Evolutionary conservation across 345 rosid species (phyloP).

Genomic region (Rhizophora apiculata): DNA sequence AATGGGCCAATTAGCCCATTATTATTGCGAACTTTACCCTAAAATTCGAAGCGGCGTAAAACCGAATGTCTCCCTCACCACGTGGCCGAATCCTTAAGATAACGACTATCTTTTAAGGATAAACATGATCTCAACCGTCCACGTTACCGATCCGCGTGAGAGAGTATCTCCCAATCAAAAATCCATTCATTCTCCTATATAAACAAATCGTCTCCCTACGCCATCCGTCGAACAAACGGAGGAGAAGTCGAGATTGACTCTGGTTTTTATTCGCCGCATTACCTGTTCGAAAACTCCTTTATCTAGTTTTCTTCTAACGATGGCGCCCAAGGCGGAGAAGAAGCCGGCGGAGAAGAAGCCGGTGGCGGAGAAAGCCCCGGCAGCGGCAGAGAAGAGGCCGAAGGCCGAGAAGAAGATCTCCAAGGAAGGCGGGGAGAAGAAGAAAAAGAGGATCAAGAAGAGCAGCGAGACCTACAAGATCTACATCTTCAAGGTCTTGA

Average conservation of each 20-base stretch:
- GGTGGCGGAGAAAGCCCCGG: slow-evolving; percentile 45
- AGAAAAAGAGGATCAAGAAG: slow-evolving; percentile 57
- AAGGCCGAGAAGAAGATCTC: slow-evolving; percentile 64
- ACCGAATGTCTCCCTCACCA: no score
- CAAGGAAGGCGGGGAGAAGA: slow-evolving; percentile 43
- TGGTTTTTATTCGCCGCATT: background rate
- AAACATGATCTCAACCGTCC: slow-evolving; percentile 10
- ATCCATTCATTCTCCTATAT: slow-evolving; percentile 19
- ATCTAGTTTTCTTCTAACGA: slow-evolving; percentile 25
- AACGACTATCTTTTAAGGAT: background rate
- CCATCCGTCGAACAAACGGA: background rate
- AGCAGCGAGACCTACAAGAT: slow-evolving; percentile 65
- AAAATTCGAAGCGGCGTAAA: no score
- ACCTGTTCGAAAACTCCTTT: background rate
- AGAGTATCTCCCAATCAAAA: slow-evolving; percentile 22
- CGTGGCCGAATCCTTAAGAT: background rate
- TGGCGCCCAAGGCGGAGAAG: slow-evolving; percentile 62
- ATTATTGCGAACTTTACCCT: no score
- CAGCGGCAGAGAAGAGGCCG: slow-evolving; percentile 48
- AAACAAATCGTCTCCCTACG: slow-evolving; percentile 3
- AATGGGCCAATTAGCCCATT: no score
- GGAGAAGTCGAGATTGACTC: background rate
- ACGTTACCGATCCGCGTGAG: slow-evolving; percentile 33
- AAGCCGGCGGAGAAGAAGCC: slow-evolving; percentile 50
- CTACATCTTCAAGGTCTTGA: slow-evolving; percentile 63